phyloP scores from a whole-genome alignment of 2,329 filamentous ascomycete species.

The Fusarium brevicatenulatum region DNA sequence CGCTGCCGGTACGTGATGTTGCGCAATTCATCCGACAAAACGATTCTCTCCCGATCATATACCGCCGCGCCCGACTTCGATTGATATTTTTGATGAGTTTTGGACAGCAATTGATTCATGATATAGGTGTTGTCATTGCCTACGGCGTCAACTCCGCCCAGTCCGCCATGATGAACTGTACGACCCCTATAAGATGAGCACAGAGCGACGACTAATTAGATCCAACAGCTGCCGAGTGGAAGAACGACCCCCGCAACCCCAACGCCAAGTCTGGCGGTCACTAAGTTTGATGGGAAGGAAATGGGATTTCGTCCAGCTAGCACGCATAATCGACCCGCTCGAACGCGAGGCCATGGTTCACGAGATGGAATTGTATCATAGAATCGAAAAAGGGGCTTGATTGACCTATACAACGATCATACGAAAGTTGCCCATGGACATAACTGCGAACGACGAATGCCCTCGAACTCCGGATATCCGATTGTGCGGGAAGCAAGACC shows the following conservation, averaged over 20 bases:
- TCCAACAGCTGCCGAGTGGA: constrained; percentile 84
- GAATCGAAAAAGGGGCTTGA: constrained; percentile 50
- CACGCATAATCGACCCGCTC: constrained; percentile 44
- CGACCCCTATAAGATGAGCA: constrained; percentile 12
- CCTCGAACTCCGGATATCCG: constrained; percentile 2
- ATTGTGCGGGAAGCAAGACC: constrained; percentile 1
- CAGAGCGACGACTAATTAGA: constrained; percentile 42
- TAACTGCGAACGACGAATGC: neutral
- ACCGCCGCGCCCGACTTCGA: constrained; percentile 21
- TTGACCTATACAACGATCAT: constrained; percentile 47
- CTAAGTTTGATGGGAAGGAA: constrained; percentile 49
- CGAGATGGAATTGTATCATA: constrained; percentile 56
- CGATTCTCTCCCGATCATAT: constrained; percentile 6
- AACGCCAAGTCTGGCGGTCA: constrained; percentile 61
- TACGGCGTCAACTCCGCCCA: constrained; percentile 92
- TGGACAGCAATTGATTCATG: constrained; percentile 42
- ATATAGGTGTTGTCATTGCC: constrained; percentile 80
- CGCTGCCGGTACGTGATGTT: constrained; percentile 80
- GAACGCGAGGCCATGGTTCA: constrained; percentile 36
- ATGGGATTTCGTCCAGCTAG: constrained; percentile 37
- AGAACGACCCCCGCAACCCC: constrained; percentile 95
- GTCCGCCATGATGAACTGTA: constrained; percentile 82
- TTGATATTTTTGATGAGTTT: constrained; percentile 32
- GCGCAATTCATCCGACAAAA: constrained; percentile 26
- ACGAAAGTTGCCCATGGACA: constrained; percentile 1